Percentiles rank a stretch among this genome's conserved stretches.
These are phyloP conservation scores for Clausena lansium DNA, from an alignment of 345 rosid species.

Conservation along the genomic window DNA sequence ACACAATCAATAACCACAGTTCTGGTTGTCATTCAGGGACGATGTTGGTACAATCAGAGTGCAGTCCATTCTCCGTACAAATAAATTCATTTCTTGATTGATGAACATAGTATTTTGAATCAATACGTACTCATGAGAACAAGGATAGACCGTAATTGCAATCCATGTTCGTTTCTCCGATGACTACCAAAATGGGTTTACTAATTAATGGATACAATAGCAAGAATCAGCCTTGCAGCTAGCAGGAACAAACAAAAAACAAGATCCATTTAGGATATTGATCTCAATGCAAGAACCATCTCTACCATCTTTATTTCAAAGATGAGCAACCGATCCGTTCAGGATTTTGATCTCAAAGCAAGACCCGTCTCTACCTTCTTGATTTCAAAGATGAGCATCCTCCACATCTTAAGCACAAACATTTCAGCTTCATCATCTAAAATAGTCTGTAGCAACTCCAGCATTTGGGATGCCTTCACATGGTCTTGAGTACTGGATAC, in stretches of 20 bases:
- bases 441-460: slow-evolving; percentile 81
- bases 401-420: slow-evolving; percentile 99
- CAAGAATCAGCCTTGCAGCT: background rate
- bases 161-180: slow-evolving; percentile 13
- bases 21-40: background rate
- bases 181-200: background rate
- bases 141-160: slow-evolving; percentile 7
- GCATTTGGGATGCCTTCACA: slow-evolving; percentile 86
- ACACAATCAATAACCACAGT: too few species aligned
- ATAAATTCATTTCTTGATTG: slow-evolving; percentile 1
- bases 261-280: slow-evolving; percentile 46
- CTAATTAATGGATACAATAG: background rate
- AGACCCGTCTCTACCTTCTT: slow-evolving; percentile 87
- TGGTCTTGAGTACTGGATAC: slow-evolving; percentile 82
- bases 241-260: background rate
- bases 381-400: slow-evolving; percentile 96
- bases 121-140: slow-evolving; percentile 13
- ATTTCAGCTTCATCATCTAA: slow-evolving; percentile 96
- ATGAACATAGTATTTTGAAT: background rate
- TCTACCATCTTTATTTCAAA: slow-evolving; percentile 89
- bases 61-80: background rate
- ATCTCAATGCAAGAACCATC: slow-evolving; percentile 60
- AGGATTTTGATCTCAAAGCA: slow-evolving; percentile 56
- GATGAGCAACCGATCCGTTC: slow-evolving; percentile 58
- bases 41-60: background rate